Base-by-base conservation (phyloP, 805 yeast species). In the Lipomyces yamanashiensis region DNA sequence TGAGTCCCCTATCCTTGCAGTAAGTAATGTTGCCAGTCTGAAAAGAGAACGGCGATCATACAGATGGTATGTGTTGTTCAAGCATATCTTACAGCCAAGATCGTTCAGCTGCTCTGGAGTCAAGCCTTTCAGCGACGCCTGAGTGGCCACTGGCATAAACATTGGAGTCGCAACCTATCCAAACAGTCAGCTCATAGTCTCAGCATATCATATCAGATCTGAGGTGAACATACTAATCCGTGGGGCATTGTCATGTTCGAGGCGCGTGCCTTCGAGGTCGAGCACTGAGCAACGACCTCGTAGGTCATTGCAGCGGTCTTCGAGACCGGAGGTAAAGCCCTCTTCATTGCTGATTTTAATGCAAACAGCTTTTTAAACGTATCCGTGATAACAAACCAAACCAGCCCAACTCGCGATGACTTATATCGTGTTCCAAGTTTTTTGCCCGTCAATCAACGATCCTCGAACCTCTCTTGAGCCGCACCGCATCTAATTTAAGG, bases 71-170 rank as follows among this genome's bases (percentile, higher is more conserved):
- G 82, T 79, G 59, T 79, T 79, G 66, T 79, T 79, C 48, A 79
- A 71, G 60, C 81, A 80, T 40, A 79, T 74, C 54, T 76, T 76
- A 70, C 82, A 80, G 45, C 75, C 79, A 48, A 79, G 71, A 45
- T 71, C 72, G 13, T 72, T 73, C 40, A 79, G 74, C 70, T 79
- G 82, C 57, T 78, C 77, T 8, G 79, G 76, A 2, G 82, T 80
- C 47, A 79, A 70, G 10, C 82, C 82, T 67, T 79, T 79, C 43
- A 79, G 72, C 6, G 82, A 75, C 6, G 82, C 82, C 71, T 79
- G 82, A 23, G 82, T 78, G 51, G 81, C 82, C 2, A 79, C 82
- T 0, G 82, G 82, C 81, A 79, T 80, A 68, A 79, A 79, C 73
- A 79, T 80, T 2, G 82, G 82, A 1, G 82, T 77, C 48, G 76